Percentiles rank a stretch among this genome's conserved stretches.
Conservation (phyloP, 1,284 basidiomycete species). For the Abortiporus biennis region DNA sequence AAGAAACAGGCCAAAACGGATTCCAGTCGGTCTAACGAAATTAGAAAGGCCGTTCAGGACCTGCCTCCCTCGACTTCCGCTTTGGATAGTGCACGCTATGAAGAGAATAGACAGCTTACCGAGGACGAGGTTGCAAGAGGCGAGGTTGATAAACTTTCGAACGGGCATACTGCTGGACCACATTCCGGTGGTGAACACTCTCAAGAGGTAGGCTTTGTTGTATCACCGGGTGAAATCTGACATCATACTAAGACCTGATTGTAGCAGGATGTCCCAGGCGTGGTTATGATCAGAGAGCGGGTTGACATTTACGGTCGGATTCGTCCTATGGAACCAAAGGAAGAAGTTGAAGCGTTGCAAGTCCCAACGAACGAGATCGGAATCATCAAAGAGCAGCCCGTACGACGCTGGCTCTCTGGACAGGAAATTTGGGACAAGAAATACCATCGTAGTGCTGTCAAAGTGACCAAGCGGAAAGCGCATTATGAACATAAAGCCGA, state of each 20-base stretch:
- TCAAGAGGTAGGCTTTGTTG: background rate
- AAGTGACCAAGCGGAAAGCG: constrained; percentile 33
- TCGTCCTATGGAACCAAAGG: constrained; percentile 71
- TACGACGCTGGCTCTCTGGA: constrained; percentile 49
- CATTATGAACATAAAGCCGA: constrained; percentile 35
- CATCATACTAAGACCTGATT: background rate
- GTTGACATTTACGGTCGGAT: constrained; percentile 75
- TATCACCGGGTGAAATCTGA: background rate
- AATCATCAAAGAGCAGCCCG: constrained; percentile 59
- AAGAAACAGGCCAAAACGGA: constrained; percentile 6
- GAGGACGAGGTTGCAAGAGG: constrained; percentile 21
- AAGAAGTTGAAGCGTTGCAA: constrained; percentile 59
- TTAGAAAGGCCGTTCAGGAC: too few relatives aligned
- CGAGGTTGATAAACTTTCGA: constrained; percentile 6
- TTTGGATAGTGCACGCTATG: constrained; percentile 25
- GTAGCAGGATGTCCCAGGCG: constrained; percentile 21
- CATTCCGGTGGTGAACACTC: background rate
- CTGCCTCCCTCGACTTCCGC: too few relatives aligned
- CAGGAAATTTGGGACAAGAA: constrained; percentile 54
- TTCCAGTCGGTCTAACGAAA: background rate
- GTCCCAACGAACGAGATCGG: constrained; percentile 59
- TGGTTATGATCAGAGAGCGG: constrained; percentile 78
- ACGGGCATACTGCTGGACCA: background rate
- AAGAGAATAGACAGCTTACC: constrained; percentile 24
- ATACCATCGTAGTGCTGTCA: constrained; percentile 35